phyloP scores from a whole-genome alignment of 176 grass and related monocot species.

The Neostapfia colusana region DNA sequence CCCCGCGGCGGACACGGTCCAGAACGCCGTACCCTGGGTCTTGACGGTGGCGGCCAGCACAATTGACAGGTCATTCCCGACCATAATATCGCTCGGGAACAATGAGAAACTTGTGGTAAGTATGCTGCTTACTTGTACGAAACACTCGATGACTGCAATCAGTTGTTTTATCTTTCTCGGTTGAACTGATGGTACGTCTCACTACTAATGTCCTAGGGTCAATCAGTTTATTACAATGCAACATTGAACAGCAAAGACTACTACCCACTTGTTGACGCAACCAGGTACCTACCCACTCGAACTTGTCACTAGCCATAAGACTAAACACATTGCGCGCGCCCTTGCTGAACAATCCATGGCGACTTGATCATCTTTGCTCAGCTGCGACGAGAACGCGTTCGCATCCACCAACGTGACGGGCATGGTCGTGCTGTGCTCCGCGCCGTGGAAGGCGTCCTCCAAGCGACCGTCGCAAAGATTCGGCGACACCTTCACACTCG shows the following conservation, averaged over 20 bases:
- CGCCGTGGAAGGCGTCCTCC: not conserved
- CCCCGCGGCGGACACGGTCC: slow-evolving; percentile 14
- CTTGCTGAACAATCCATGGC: not conserved
- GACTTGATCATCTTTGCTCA: not conserved
- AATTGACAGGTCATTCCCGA: slow-evolving; percentile 55
- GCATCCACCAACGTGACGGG: slow-evolving; percentile 10
- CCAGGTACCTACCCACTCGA: not conserved
- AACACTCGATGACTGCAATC: not conserved
- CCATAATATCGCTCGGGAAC: slow-evolving; percentile 43
- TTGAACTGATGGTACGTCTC: not conserved
- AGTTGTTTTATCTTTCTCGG: too few species aligned
- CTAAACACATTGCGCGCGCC: not conserved
- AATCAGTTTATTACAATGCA: slow-evolving; percentile 40
- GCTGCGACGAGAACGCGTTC: slow-evolving; percentile 4
- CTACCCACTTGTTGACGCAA: slow-evolving; percentile 8
- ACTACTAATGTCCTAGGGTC: slow-evolving; percentile 25
- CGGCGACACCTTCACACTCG: fast-evolving
- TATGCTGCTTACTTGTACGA: not conserved
- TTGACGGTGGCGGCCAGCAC: slow-evolving; percentile 53
- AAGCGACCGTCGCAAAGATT: not conserved
- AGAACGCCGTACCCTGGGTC: slow-evolving; percentile 47
- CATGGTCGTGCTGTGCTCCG: slow-evolving; percentile 35
- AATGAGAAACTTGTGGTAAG: slow-evolving; percentile 46
- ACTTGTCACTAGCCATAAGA: not conserved
- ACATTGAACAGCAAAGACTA: not conserved